Evolutionary conservation across 2,329 filamentous ascomycete species (phyloP).

Genomic region (Aspergillus sp.): DNA sequence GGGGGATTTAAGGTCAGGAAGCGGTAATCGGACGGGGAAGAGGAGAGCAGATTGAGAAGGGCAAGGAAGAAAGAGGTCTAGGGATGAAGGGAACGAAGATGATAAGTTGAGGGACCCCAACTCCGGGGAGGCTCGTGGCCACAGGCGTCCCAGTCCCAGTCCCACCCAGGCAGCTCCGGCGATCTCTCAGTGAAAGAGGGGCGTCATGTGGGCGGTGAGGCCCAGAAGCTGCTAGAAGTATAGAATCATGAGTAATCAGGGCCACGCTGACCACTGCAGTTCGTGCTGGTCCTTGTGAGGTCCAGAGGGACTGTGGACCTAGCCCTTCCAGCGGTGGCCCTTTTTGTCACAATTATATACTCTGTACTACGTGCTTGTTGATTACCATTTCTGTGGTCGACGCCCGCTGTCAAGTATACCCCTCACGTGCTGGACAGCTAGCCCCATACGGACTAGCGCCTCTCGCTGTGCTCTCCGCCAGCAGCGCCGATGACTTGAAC

Average conservation of each 20-base stretch:
- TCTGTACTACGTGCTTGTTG: neutral
- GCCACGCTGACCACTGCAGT: neutral
- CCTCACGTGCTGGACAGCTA: constrained; percentile 23
- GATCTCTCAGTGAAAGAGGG: constrained; percentile 4
- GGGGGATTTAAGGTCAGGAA: neutral
- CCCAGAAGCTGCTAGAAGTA: constrained; percentile 17
- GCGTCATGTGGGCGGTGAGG: constrained; percentile 19
- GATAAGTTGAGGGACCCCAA: constrained; percentile 1
- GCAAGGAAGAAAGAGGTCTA: neutral
- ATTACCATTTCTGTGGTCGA: no score
- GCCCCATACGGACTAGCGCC: constrained; percentile 18
- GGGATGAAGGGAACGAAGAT: neutral
- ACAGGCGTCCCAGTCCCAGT: neutral
- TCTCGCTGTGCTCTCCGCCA: neutral
- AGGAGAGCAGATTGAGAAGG: neutral
- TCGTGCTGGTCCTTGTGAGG: neutral
- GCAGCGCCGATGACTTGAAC: constrained; percentile 17
- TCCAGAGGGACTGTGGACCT: neutral
- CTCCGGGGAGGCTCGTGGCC: constrained; percentile 6
- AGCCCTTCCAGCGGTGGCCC: neutral
- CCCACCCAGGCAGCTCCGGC: neutral
- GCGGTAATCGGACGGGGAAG: neutral
- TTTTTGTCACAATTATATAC: neutral
- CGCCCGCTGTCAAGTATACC: neutral
- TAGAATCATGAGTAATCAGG: constrained; percentile 1